Evolutionary conservation across 345 rosid genomes (phyloP).

Genomic region (Hevea brasiliensis): DNA sequence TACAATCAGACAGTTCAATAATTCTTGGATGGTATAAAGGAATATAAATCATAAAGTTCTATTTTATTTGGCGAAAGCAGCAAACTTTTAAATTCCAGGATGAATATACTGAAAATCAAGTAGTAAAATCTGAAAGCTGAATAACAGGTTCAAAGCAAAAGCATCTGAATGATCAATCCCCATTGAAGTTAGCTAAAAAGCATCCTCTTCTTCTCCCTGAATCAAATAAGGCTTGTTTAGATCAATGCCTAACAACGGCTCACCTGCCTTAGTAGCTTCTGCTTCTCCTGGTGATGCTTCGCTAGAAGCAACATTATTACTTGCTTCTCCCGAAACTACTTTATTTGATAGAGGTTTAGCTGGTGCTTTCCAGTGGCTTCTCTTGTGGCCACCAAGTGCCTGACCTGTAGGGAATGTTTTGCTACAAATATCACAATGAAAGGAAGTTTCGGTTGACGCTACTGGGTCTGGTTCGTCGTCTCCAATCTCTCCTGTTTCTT

Average conservation of each 20-base stretch:
- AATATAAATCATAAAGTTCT: too few species aligned
- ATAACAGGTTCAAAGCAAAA: too few species aligned
- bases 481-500: not conserved
- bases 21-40: too few species aligned
- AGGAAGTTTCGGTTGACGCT: not conserved
- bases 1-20: too few species aligned
- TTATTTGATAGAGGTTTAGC: conserved; percentile 3
- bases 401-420: conserved; percentile 25
- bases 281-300: not conserved
- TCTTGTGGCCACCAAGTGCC: conserved; percentile 33
- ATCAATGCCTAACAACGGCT: conserved; percentile 23
- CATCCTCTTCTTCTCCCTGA: conserved; percentile 19
- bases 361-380: conserved; percentile 20
- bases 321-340: not conserved
- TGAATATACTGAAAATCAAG: too few species aligned
- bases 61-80: too few species aligned
- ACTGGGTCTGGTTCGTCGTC: not conserved
- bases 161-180: too few species aligned
- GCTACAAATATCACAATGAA: conserved; percentile 21
- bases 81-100: too few species aligned
- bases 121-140: too few species aligned
- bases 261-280: conserved; percentile 18
- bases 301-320: not conserved
- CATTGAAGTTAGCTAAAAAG: too few species aligned
- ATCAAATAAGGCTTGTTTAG: conserved; percentile 33